These are phyloP conservation scores for Paradendryphiella salina DNA, from an alignment of 2,329 filamentous ascomycete species.

Conservation along the genomic window DNA sequence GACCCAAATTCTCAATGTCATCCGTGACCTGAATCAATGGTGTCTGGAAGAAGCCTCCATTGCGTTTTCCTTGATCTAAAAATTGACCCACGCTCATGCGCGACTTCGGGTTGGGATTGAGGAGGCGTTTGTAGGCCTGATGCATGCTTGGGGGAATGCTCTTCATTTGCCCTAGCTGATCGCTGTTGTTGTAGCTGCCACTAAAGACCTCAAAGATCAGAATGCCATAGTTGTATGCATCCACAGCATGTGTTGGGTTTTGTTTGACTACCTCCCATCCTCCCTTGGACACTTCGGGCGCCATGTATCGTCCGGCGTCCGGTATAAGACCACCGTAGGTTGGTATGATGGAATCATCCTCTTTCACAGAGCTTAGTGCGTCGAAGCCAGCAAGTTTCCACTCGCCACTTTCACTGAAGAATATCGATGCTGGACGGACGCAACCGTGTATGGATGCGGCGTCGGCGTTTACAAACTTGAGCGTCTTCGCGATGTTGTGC, in stretches of 20 bases:
- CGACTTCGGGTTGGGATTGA: slow-evolving; percentile 86
- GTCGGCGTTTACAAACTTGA: slow-evolving; percentile 96
- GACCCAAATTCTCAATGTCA: slow-evolving; percentile 86
- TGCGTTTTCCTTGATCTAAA: slow-evolving; percentile 81
- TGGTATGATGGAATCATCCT: slow-evolving; percentile 92
- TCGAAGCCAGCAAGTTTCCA: slow-evolving; percentile 98
- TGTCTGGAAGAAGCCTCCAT: slow-evolving; percentile 88
- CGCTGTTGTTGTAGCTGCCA: slow-evolving; percentile 72
- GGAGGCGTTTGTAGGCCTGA: slow-evolving; percentile 83
- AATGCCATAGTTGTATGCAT: slow-evolving; percentile 83
- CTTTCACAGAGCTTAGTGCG: slow-evolving; percentile 89
- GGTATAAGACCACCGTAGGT: slow-evolving; percentile 86
- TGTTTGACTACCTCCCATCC: slow-evolving; percentile 94
- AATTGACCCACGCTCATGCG: slow-evolving; percentile 83
- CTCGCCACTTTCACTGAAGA: slow-evolving; percentile 93
- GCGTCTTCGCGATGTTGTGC: slow-evolving; percentile 83
- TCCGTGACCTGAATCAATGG: slow-evolving; percentile 90
- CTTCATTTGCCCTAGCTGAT: slow-evolving; percentile 84
- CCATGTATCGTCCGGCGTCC: slow-evolving; percentile 79
- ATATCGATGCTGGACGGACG: slow-evolving; percentile 82
- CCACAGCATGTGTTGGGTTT: slow-evolving; percentile 76
- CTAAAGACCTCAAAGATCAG: slow-evolving; percentile 92
- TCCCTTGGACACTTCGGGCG: slow-evolving; percentile 80
- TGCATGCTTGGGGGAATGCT: slow-evolving; percentile 87
- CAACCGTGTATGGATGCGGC: slow-evolving; percentile 89